These are phyloP conservation scores for Phytopythium mirpurense DNA, from an alignment of 352 stramenopile genomes.

Conservation along the genomic window DNA sequence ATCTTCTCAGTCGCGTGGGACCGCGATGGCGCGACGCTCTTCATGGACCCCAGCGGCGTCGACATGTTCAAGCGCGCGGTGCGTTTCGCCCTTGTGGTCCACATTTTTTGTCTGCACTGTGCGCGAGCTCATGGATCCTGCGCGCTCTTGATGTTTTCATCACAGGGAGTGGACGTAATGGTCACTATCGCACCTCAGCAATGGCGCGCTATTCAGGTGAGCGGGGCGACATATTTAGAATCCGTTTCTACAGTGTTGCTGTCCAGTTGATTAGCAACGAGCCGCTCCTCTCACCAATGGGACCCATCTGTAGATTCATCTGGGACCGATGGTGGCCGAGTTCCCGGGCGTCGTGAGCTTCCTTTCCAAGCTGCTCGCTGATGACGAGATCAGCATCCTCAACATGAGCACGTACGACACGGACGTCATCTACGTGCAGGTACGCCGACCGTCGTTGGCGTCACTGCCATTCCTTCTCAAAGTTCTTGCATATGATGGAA, in stretches of 20 bases:
- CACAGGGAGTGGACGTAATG: constrained; percentile 54
- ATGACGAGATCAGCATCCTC: constrained; percentile 86
- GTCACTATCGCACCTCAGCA: constrained; percentile 65
- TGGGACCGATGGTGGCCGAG: constrained; percentile 81
- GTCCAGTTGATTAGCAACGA: not conserved
- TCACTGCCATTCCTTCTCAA: not conserved
- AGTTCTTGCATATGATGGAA: not conserved
- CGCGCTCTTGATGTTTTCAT: not conserved
- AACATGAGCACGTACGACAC: constrained; percentile 90
- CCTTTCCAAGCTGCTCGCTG: constrained; percentile 73
- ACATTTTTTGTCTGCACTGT: not conserved
- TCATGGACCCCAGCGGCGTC: constrained; percentile 80
- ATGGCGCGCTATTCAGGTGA: constrained; percentile 79
- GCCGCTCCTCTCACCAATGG: not conserved
- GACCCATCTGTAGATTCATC: constrained; percentile 55
- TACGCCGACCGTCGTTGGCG: not conserved
- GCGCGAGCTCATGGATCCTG: not conserved
- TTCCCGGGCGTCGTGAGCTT: constrained; percentile 85
- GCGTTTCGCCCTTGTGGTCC: constrained; percentile 7
- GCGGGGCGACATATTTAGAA: not conserved
- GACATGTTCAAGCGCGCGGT: constrained; percentile 78
- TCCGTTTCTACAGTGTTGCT: not conserved
- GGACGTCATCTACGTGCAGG: constrained; percentile 84
- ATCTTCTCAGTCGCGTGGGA: constrained; percentile 85
- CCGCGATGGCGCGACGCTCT: constrained; percentile 68